Percentiles rank a stretch among this genome's conserved stretches.
phyloP scores from a whole-genome alignment of 1,139 yeast genomes.

The Nematodospora anomalae region DNA sequence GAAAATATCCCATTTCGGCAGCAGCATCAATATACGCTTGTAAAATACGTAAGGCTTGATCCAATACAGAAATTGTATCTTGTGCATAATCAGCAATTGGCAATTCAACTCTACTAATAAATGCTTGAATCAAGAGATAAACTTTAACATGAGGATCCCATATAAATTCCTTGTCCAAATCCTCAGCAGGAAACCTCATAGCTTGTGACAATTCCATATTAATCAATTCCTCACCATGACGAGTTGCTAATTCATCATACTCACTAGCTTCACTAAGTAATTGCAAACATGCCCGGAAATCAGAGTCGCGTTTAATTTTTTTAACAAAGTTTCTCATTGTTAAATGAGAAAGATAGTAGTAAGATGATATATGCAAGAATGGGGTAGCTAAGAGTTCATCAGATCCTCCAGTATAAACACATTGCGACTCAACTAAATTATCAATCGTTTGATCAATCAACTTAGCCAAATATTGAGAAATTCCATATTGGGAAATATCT shows the following conservation, averaged over 20 bases:
- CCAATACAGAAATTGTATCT: slow-evolving; percentile 90
- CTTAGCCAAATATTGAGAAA: slow-evolving; percentile 67
- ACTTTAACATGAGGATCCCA: slow-evolving; percentile 98
- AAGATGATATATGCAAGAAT: slow-evolving; percentile 81
- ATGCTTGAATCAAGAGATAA: slow-evolving; percentile 82
- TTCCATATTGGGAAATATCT: slow-evolving; percentile 64
- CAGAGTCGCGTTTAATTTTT: slow-evolving; percentile 49
- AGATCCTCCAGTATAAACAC: slow-evolving; percentile 58
- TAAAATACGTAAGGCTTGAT: slow-evolving; percentile 88
- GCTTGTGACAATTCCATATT: slow-evolving; percentile 86
- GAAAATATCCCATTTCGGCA: slow-evolving; percentile 74
- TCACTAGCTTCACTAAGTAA: slow-evolving; percentile 81
- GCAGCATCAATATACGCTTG: slow-evolving; percentile 93
- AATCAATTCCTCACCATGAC: slow-evolving; percentile 93
- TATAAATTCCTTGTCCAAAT: slow-evolving; percentile 63
- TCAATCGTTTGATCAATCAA: slow-evolving; percentile 71
- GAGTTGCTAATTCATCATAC: slow-evolving; percentile 87
- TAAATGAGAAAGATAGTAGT: slow-evolving; percentile 89
- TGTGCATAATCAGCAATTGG: slow-evolving; percentile 96
- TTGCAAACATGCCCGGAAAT: slow-evolving; percentile 68
- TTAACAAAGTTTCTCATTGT: slow-evolving; percentile 71
- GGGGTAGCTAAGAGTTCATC: slow-evolving; percentile 68
- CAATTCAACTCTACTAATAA: slow-evolving; percentile 74
- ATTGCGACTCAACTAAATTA: slow-evolving; percentile 69
- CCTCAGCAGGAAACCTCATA: slow-evolving; percentile 74